A percentile compares a stretch with the other conserved stretches of the same genome.
phyloP scores from a whole-genome alignment of 31 red algal genomes.

The Odonthalia washingtoniensis region DNA sequence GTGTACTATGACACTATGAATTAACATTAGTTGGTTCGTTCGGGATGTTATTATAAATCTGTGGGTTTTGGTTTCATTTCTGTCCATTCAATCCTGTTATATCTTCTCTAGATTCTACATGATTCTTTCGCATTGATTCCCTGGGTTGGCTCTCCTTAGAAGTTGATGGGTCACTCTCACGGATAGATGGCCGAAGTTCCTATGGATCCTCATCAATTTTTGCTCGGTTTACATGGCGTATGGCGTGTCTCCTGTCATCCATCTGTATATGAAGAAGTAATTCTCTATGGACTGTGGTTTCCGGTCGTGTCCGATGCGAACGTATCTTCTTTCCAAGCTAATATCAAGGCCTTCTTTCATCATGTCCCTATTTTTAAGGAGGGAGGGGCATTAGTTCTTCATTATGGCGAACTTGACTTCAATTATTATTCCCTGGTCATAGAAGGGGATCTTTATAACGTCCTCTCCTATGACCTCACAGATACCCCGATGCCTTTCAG shows the following conservation, averaged over 20 bases:
- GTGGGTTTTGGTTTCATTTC: background rate
- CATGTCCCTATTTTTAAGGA: no score
- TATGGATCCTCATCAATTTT: background rate
- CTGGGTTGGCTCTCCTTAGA: background rate
- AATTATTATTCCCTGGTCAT: no score
- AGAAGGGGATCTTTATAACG: no score
- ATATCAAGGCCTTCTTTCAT: no score
- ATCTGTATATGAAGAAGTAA: background rate
- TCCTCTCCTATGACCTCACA: no score
- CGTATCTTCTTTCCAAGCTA: no score
- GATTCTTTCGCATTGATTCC: background rate
- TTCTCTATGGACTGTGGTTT: background rate
- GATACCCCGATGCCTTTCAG: no score
- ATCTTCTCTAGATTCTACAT: background rate
- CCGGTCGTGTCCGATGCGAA: no score
- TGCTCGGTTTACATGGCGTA: background rate
- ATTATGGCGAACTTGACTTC: no score
- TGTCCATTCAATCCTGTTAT: background rate
- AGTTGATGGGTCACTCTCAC: background rate
- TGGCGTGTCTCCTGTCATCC: background rate
- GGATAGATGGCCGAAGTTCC: background rate
- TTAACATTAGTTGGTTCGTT: background rate
- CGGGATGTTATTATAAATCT: background rate
- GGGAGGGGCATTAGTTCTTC: no score
- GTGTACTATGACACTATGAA: background rate